Conservation (phyloP, 768 basidiomycete species). For the Xerocomellus amylosporus region DNA sequence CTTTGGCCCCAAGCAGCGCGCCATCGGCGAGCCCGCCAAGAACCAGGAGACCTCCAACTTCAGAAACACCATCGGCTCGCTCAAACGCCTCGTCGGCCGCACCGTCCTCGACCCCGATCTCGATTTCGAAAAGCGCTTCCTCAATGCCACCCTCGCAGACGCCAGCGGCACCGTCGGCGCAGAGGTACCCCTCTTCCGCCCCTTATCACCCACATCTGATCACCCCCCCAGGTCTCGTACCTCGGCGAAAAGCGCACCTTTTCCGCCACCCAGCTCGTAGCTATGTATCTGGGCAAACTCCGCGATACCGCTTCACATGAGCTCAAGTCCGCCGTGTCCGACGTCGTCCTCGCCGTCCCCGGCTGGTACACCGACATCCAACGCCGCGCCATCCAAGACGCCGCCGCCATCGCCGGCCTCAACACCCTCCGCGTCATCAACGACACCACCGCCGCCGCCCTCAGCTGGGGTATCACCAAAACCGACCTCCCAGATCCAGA, state of each 20-base stretch:
- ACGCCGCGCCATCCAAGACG: slow-evolving; percentile 85
- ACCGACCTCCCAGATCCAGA: slow-evolving; percentile 48
- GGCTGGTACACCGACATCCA: slow-evolving; percentile 97
- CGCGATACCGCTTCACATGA: slow-evolving; percentile 83
- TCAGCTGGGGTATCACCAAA: slow-evolving; percentile 87
- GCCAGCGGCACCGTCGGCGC: slow-evolving; percentile 78
- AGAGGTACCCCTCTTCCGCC: slow-evolving; percentile 50
- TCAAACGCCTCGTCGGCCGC: slow-evolving; percentile 89
- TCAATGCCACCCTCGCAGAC: slow-evolving; percentile 85
- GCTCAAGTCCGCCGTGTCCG: slow-evolving; percentile 82
- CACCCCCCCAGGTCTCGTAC: slow-evolving; percentile 71
- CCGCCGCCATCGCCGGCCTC: slow-evolving; percentile 84
- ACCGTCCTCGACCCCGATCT: slow-evolving; percentile 79
- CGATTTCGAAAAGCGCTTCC: slow-evolving; percentile 85
- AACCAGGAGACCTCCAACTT: slow-evolving; percentile 98
- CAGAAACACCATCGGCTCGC: slow-evolving; percentile 91
- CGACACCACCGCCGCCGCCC: slow-evolving; percentile 92
- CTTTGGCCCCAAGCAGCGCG: slow-evolving; percentile 87
- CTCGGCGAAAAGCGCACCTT: slow-evolving; percentile 76
- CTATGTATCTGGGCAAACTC: slow-evolving; percentile 85
- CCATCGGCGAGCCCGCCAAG: slow-evolving; percentile 94
- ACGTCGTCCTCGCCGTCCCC: slow-evolving; percentile 94
- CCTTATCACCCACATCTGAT: slow-evolving; percentile 13
- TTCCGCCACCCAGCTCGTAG: slow-evolving; percentile 89
- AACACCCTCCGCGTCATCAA: slow-evolving; percentile 95